phyloP scores from a whole-genome alignment of 495 filamentous ascomycete species.

The Aspergillus sclerotioniger region DNA sequence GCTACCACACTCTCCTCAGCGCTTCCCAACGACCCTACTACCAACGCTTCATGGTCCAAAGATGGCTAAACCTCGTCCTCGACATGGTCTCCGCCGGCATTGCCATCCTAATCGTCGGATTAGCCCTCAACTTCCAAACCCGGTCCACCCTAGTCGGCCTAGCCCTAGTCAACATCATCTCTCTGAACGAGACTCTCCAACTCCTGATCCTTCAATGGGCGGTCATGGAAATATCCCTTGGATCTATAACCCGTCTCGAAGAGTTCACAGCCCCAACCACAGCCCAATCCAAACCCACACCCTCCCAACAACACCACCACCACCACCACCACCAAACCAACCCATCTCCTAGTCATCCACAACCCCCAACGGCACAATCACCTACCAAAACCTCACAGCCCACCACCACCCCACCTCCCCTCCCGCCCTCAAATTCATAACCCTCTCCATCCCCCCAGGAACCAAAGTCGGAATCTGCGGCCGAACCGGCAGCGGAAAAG shows the following conservation, averaged over 20 bases:
- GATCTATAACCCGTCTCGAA: not conserved
- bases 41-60: not conserved
- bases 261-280: too few relatives aligned
- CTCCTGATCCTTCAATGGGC: not conserved
- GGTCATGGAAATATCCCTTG: not conserved
- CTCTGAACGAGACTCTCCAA: not conserved
- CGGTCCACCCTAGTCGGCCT: not conserved
- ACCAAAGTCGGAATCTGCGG: constrained; percentile 14
- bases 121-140: not conserved
- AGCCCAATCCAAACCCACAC: not conserved
- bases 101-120: not conserved
- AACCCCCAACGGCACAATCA: not conserved
- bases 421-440: not conserved
- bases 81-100: not conserved
- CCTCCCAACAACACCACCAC: not conserved
- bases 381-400: not conserved
- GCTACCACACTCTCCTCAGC: not conserved
- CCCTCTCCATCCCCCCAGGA: not conserved
- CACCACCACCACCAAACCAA: not conserved
- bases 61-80: not conserved
- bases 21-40: not conserved
- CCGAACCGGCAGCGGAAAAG: constrained; percentile 37
- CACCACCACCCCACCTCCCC: not conserved
- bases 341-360: not conserved
- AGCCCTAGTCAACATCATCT: not conserved